A percentile compares a stretch with the other conserved stretches of the same genome.
Conservation (phyloP, 352 stramenopile species). For the Lagenidium giganteum region DNA sequence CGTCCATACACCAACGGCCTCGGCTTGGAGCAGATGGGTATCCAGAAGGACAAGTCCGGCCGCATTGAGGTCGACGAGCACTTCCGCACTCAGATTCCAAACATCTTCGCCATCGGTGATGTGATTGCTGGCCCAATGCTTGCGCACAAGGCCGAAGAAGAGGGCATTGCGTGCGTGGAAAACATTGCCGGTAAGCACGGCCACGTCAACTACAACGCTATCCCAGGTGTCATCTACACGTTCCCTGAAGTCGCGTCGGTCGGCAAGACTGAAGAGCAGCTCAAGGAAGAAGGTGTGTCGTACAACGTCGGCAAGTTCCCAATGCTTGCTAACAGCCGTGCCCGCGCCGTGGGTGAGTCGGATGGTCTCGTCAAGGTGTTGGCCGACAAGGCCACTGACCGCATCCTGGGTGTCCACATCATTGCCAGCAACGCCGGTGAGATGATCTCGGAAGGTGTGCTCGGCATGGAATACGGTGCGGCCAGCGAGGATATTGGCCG, state of each 20-base stretch:
- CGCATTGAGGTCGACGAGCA: constrained; percentile 97
- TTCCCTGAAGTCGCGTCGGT: constrained; percentile 95
- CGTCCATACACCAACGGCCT: constrained; percentile 95
- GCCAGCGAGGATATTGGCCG: constrained; percentile 98
- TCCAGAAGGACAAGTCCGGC: constrained; percentile 96
- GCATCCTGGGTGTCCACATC: constrained; percentile 98
- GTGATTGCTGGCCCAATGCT: constrained; percentile 98
- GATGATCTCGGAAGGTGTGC: constrained; percentile 98
- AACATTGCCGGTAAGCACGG: constrained; percentile 96
- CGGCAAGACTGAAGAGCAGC: constrained; percentile 97
- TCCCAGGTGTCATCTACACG: constrained; percentile 98
- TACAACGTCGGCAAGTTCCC: constrained; percentile 99
- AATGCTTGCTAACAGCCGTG: constrained; percentile 97
- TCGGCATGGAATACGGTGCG: constrained; percentile 99
- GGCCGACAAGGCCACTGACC: constrained; percentile 96
- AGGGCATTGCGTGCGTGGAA: constrained; percentile 97
- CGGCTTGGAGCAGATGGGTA: constrained; percentile 96
- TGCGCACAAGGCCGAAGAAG: constrained; percentile 99
- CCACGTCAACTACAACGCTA: constrained; percentile 99
- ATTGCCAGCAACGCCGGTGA: constrained; percentile 98
- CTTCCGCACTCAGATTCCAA: constrained; percentile 93
- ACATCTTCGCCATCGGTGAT: constrained; percentile 97
- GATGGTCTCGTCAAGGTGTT: constrained; percentile 99
- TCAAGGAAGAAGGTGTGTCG: constrained; percentile 92
- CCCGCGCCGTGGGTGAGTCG: constrained; percentile 89